phyloP scores from a whole-genome alignment of 148 eudicot species.

The Euryodendron excelsum region DNA sequence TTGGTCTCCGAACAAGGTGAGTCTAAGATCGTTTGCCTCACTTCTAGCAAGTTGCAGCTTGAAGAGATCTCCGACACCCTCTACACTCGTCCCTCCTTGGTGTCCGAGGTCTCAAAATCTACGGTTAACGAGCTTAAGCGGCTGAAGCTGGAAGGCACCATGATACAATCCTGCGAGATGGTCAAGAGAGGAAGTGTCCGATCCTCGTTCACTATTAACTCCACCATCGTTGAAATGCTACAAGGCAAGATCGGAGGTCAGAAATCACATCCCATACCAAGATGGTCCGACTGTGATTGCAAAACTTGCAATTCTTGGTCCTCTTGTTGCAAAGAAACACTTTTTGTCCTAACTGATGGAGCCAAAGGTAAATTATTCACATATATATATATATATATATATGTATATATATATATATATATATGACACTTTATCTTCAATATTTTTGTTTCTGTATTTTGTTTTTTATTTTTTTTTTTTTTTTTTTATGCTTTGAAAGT shows the following conservation, averaged over 20 bases:
- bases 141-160: slow-evolving; percentile 10
- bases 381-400: too few relatives aligned
- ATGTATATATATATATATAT: too few relatives aligned
- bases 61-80: slow-evolving; percentile 92
- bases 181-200: slow-evolving; percentile 2
- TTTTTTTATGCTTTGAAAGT: too few relatives aligned
- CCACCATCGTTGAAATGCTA: slow-evolving; percentile 67
- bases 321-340: slow-evolving; percentile 52
- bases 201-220: slow-evolving; percentile 50
- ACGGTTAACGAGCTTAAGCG: slow-evolving; percentile 36
- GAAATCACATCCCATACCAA: slow-evolving; percentile 45
- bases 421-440: too few relatives aligned
- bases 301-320: slow-evolving; percentile 66
- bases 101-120: slow-evolving; percentile 57
- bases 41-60: slow-evolving; percentile 54
- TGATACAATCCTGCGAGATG: slow-evolving; percentile 18
- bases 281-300: slow-evolving; percentile 97
- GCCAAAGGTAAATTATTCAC: slow-evolving; percentile 46
- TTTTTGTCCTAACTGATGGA: slow-evolving; percentile 60
- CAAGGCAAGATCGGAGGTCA: slow-evolving; percentile 55
- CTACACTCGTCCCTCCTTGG: slow-evolving; percentile 58
- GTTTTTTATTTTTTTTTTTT: too few relatives aligned
- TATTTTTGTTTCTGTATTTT: too few relatives aligned
- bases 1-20: slow-evolving; percentile 60
- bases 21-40: slow-evolving; percentile 50